Evolutionary conservation across 306 rosid genomes (phyloP).

Genomic region (Castanopsis chinensis): DNA sequence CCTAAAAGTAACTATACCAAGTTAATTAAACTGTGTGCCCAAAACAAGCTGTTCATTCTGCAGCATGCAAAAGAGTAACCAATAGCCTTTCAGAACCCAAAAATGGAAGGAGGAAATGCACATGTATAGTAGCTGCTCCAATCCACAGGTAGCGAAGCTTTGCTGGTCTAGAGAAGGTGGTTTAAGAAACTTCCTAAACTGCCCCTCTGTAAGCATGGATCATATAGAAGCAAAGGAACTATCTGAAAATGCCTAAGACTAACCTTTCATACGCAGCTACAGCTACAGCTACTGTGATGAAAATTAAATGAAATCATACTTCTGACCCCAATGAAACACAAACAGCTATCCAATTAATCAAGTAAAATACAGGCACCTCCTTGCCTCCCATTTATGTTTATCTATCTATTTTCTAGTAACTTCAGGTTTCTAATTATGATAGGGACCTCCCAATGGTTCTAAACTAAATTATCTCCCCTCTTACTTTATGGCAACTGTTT

Average conservation of each 20-base stretch:
- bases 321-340: background rate
- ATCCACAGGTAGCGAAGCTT: background rate
- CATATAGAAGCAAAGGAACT: background rate
- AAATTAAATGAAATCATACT: background rate
- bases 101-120: slow-evolving; percentile 1
- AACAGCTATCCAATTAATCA: background rate
- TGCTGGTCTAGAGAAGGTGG: background rate
- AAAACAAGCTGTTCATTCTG: background rate
- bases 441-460: background rate
- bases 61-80: background rate
- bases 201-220: background rate
- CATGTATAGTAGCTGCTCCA: background rate
- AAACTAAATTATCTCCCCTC: background rate
- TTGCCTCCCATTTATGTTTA: background rate
- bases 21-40: background rate
- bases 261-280: background rate
- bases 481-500: background rate
- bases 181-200: background rate
- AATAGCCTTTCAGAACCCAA: background rate
- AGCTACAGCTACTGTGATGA: background rate
- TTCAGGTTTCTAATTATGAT: background rate
- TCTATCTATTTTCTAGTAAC: background rate
- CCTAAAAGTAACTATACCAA: slow-evolving; percentile 35
- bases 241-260: background rate
- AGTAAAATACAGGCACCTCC: background rate